Evolutionary conservation across 176 grass and related monocot species (phyloP).

Genomic region (Cymbopogon citratus): DNA sequence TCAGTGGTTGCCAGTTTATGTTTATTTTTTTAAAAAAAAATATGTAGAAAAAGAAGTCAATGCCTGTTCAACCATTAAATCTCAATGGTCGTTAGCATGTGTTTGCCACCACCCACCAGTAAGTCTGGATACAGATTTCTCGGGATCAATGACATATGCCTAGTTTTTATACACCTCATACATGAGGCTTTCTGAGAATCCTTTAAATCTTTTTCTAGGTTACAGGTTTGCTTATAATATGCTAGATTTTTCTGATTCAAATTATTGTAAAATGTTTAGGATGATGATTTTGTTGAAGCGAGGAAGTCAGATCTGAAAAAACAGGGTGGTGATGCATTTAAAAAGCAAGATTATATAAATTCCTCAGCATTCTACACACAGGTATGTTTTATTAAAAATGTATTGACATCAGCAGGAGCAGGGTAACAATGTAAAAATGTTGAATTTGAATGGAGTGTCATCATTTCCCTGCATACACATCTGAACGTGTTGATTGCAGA

Average conservation of each 20-base stretch:
- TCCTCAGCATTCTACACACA: conserved; percentile 9
- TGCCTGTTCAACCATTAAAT: background rate
- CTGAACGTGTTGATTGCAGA: background rate
- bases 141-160: no score
- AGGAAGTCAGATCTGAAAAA: conserved; percentile 24
- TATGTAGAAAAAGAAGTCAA: background rate
- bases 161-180: background rate
- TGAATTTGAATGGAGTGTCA: background rate
- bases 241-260: conserved; percentile 15
- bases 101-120: no score
- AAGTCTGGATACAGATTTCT: no score
- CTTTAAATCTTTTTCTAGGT: background rate
- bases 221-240: background rate
- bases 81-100: no score
- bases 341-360: conserved; percentile 30
- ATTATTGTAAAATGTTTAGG: conserved; percentile 10
- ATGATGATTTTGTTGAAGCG: background rate
- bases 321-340: conserved; percentile 27
- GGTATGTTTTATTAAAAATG: background rate
- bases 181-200: background rate
- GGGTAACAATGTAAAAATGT: background rate
- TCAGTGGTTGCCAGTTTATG: background rate
- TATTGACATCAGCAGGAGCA: background rate
- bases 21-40: background rate
- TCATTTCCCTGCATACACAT: background rate